Percentiles rank a stretch among this genome's conserved stretches.
These are phyloP conservation scores for Solanum medicagineum DNA, from an alignment of 257 asterid genomes.

Conservation along the genomic window DNA sequence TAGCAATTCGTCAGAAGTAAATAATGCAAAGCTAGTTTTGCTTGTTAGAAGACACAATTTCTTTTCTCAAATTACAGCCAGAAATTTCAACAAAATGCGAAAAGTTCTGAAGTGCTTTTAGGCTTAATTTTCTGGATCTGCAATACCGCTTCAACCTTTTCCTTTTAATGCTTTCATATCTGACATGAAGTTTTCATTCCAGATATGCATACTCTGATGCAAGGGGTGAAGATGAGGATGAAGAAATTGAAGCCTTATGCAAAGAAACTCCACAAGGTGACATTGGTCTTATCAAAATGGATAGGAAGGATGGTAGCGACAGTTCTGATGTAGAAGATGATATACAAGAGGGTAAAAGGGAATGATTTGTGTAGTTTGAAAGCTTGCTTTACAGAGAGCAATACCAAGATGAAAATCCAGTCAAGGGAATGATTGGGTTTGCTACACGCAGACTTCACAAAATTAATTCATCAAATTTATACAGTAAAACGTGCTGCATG, in stretches of 20 bases:
- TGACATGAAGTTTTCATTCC: not conserved
- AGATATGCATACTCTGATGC: slow-evolving; percentile 84
- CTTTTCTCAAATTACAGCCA: not conserved
- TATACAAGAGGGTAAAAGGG: slow-evolving; percentile 39
- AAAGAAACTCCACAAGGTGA: slow-evolving; percentile 55
- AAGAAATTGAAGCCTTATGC: slow-evolving; percentile 61
- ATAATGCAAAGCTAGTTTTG: not conserved
- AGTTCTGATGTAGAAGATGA: slow-evolving; percentile 51
- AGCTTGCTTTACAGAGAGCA: not conserved
- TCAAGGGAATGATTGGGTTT: not conserved
- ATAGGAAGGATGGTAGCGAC: slow-evolving; percentile 28
- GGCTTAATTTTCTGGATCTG: not conserved
- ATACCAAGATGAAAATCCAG: not conserved
- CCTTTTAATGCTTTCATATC: not conserved
- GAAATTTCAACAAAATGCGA: not conserved
- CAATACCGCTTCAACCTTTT: not conserved
- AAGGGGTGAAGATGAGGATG: slow-evolving; percentile 69
- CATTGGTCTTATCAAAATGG: slow-evolving; percentile 58
- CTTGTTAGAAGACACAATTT: not conserved
- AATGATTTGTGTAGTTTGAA: slow-evolving; percentile 10
- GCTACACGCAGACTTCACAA: not conserved
- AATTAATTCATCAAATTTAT: not conserved
- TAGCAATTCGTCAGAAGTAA: not conserved
- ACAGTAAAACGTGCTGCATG: not conserved
- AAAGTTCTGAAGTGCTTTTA: not conserved